Evolutionary conservation across 2,329 filamentous ascomycete genomes (phyloP).

Genomic region (Colletotrichum tanaceti): DNA sequence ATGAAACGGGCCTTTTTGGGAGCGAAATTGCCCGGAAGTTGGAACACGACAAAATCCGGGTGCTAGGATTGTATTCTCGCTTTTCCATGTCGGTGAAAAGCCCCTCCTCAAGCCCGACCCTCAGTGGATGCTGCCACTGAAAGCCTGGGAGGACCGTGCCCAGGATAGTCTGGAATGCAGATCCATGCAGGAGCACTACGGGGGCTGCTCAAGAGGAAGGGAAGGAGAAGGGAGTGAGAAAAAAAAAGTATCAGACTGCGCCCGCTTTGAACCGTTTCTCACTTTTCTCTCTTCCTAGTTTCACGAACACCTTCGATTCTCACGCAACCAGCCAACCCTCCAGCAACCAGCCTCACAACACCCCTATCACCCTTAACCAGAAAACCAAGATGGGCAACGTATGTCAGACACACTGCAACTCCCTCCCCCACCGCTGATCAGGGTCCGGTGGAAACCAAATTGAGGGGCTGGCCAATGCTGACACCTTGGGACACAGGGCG

Average conservation of each 20-base stretch:
- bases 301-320: constrained; percentile 6
- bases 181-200: constrained; percentile 34
- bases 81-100: constrained; percentile 5
- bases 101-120: constrained; percentile 3
- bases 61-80: neutral
- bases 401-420: constrained; percentile 23
- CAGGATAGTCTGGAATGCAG: constrained; percentile 26
- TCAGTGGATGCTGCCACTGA: constrained; percentile 24
- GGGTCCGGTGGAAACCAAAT: constrained; percentile 38
- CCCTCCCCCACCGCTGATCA: constrained; percentile 37
- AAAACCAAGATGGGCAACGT: constrained; percentile 42
- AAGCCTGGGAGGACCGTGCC: constrained; percentile 16
- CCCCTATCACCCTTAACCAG: neutral
- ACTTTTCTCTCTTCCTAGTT: constrained; percentile 8
- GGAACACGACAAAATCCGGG: constrained; percentile 10
- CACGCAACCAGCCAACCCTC: neutral
- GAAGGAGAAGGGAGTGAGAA: neutral
- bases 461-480: constrained; percentile 35
- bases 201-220: constrained; percentile 21
- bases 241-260: constrained; percentile 16
- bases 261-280: constrained; percentile 9
- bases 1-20: constrained; percentile 23
- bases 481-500: constrained; percentile 59
- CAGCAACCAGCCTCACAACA: neutral
- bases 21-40: constrained; percentile 13